Base-by-base conservation (phyloP, 208 protist species). In the Wallacemonas sp. region DNA sequence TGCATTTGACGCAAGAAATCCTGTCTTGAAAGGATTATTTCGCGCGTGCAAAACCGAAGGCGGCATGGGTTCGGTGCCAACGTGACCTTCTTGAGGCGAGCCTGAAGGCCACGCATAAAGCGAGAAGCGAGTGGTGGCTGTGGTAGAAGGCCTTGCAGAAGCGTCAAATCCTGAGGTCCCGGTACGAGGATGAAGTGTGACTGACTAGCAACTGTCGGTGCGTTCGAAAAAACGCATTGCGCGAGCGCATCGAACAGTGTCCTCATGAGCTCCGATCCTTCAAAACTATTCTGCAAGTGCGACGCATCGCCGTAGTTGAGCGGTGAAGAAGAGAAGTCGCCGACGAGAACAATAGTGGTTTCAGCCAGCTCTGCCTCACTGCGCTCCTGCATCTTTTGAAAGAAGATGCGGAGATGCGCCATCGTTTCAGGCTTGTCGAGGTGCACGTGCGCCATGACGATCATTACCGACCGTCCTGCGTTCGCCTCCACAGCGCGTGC, bases 41-140 rank as follows among this genome's bases (percentile, higher is more conserved):
- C 91, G 58, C 93, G 91, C 15, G 91, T 93, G 77, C 79, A 81
- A 66, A 94, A 94, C 54, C 87, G 83, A 48, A 96, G 64, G 9
- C 88, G 85, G 46, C 85, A 92, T 21, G 91, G 91, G 68, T 96
- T 96, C 1, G 85, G 77, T 10, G 87, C 91, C 30, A 93, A 71
- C 17, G 71, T 76, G 12, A 93, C 69, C 50, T 70, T 78, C 45
- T 93, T 92, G n/a, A 83, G 66, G 24, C 78, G 73, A 19, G 67
- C 50, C 42, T 81, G 61, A 12, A 96, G 71, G 10, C 63, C 75
- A 32, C 83, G 85, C 4, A 66, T 57, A 55, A 89, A 85, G 33
- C 68, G 57, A 5, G 66, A 67, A 9, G 88, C 72, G 32, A 96
- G 73, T 1, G 87, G 80, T 21, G 79, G 79, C 66, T 94, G 87